Conservation (phyloP, 176 grass and related monocot species). For the Guadua angustifolia region DNA sequence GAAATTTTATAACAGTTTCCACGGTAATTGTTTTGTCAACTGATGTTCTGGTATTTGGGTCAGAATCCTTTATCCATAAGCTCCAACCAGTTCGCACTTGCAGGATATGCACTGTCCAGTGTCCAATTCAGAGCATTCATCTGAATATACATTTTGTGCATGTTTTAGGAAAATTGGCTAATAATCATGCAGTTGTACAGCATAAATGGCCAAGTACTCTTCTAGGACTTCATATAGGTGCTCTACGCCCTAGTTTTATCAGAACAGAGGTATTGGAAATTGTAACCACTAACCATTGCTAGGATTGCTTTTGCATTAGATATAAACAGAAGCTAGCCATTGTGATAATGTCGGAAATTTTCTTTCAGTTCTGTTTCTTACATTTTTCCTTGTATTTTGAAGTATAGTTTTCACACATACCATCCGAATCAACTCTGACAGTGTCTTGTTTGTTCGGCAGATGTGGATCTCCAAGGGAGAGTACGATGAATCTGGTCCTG, state of each 20-base stretch:
- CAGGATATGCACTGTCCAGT: not conserved
- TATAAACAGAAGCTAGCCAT: not conserved
- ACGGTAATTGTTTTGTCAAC: not conserved
- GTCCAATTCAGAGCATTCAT: not conserved
- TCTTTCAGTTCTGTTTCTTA: not conserved
- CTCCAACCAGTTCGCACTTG: not conserved
- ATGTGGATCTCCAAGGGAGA: constrained; percentile 93
- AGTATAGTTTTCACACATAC: not conserved
- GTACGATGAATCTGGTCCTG: constrained; percentile 73
- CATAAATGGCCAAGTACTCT: not conserved
- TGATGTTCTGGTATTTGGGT: not conserved
- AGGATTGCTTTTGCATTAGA: not conserved
- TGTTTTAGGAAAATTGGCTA: not conserved
- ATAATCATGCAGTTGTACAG: not conserved
- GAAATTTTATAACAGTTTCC: not conserved
- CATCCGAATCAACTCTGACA: not conserved
- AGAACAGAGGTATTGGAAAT: not conserved
- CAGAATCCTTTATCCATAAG: not conserved
- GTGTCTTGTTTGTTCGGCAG: constrained; percentile 31
- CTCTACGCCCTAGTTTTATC: not conserved
- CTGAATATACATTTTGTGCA: not conserved
- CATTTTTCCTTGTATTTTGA: not conserved
- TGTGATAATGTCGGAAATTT: not conserved
- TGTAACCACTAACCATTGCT: not conserved
- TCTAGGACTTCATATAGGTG: not conserved